A percentile compares a stretch with the other conserved stretches of the same genome.
These are phyloP conservation scores for Ophiostoma ulmi DNA, from an alignment of 2,329 filamentous ascomycete genomes.

Conservation along the genomic window DNA sequence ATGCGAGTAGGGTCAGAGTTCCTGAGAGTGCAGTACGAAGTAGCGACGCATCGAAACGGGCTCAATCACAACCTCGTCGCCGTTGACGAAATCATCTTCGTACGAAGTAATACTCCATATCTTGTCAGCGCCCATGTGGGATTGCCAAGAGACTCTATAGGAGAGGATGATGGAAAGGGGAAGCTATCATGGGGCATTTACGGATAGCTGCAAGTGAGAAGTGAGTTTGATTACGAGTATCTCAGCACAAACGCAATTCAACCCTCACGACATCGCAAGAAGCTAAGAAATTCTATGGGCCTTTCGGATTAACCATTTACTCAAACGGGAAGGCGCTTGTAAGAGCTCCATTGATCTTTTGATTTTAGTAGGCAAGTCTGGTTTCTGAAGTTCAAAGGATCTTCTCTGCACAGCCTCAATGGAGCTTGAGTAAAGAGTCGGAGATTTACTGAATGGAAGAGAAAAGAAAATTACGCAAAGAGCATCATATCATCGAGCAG, in stretches of 20 bases:
- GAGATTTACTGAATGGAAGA: background rate
- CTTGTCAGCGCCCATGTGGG: background rate
- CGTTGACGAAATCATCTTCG: constrained; percentile 6
- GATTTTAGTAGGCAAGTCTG: background rate
- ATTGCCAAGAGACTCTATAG: background rate
- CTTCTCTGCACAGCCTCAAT: constrained; percentile 5
- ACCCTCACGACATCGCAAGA: too few species aligned
- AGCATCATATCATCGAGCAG: background rate
- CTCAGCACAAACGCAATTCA: too few species aligned
- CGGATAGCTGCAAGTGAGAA: background rate
- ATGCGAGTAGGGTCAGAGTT: background rate
- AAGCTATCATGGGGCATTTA: background rate
- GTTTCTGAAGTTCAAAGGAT: background rate
- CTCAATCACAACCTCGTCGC: constrained; percentile 9
- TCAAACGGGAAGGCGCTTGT: constrained; percentile 10
- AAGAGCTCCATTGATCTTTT: background rate
- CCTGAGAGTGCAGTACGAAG: background rate
- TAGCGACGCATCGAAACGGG: background rate
- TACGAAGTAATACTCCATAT: background rate
- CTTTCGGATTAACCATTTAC: background rate
- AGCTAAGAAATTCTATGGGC: background rate
- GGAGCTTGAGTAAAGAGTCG: background rate
- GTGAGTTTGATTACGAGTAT: background rate
- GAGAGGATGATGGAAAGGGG: background rate
- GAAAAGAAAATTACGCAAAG: too few species aligned